Percentiles rank a stretch among this genome's conserved stretches.
phyloP scores from a whole-genome alignment of 257 asterid genomes.

The Lantana camara region DNA sequence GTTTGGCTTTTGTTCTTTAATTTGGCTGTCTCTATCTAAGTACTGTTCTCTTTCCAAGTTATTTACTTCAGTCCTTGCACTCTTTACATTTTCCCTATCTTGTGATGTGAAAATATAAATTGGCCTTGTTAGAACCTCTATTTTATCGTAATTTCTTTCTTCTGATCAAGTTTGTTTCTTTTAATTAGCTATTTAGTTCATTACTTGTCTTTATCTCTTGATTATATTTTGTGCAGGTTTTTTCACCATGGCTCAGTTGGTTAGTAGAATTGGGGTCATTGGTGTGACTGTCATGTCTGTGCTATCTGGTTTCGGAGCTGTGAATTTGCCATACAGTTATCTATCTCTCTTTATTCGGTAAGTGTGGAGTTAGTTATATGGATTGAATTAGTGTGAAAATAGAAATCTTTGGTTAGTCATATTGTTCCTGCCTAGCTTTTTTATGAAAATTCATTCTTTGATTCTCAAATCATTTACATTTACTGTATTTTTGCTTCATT shows the following conservation, averaged over 20 bases:
- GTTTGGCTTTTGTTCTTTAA: slow-evolving; percentile 1
- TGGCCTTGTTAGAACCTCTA: background rate
- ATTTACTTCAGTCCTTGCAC: slow-evolving; percentile 13
- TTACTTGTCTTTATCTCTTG: slow-evolving; percentile 17
- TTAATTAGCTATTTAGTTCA: background rate
- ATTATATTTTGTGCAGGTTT: slow-evolving; percentile 57
- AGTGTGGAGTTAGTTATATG: slow-evolving; percentile 28
- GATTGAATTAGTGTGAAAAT: slow-evolving; percentile 26
- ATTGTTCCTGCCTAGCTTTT: background rate
- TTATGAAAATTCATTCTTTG: background rate
- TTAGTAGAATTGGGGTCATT: slow-evolving; percentile 97
- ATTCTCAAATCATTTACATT: slow-evolving; percentile 12
- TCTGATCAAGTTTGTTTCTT: slow-evolving; percentile 1
- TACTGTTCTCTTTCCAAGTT: slow-evolving; percentile 8
- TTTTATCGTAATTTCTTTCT: background rate
- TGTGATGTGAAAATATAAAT: background rate
- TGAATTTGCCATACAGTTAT: slow-evolving; percentile 95
- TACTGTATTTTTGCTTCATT: slow-evolving; percentile 16
- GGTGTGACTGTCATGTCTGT: slow-evolving; percentile 98
- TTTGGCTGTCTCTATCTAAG: slow-evolving; percentile 11
- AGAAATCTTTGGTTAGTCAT: background rate
- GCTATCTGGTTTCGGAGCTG: slow-evolving; percentile 98
- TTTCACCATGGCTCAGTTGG: slow-evolving; percentile 94
- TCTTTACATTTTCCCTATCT: background rate
- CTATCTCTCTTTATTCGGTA: slow-evolving; percentile 95